Evolutionary conservation across 2,329 filamentous ascomycete species (phyloP).

Genomic region (Apiospora rasikravindrae): DNA sequence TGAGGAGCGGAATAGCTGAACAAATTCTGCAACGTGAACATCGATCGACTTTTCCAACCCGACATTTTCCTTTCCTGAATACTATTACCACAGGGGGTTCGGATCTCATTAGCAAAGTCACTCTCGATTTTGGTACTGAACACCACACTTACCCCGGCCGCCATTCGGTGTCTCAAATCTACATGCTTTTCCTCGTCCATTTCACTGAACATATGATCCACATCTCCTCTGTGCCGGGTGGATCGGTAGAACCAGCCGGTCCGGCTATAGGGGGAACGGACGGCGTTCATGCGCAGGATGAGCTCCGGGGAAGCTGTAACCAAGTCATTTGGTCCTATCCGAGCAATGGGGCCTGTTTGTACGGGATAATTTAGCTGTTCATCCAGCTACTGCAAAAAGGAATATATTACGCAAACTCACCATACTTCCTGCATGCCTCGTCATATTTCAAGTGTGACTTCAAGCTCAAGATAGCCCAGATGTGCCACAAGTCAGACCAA

Average conservation of each 20-base stretch:
- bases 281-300: conserved; percentile 19
- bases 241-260: conserved; percentile 20
- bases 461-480: background rate
- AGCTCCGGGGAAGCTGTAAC: conserved; percentile 22
- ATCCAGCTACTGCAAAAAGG: background rate
- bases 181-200: conserved; percentile 19
- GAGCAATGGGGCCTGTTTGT: background rate
- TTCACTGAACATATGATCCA: conserved; percentile 21
- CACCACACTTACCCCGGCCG: conserved; percentile 4
- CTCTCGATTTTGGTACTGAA: no score
- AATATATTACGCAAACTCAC: background rate
- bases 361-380: background rate
- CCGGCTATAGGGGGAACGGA: conserved; percentile 21
- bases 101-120: background rate
- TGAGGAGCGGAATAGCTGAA: conserved; percentile 23
- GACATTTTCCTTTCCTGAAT: conserved; percentile 24
- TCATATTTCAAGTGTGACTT: conserved; percentile 8
- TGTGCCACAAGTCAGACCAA: conserved; percentile 10
- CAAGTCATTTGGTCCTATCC: conserved; percentile 21
- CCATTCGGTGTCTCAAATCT: conserved; percentile 18
- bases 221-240: background rate
- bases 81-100: background rate
- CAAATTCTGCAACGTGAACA: conserved; percentile 27
- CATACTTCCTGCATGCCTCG: background rate
- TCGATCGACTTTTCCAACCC: conserved; percentile 20